Base-by-base conservation (phyloP, 169 alveolate genomes). In the Eimeria acervulina region DNA sequence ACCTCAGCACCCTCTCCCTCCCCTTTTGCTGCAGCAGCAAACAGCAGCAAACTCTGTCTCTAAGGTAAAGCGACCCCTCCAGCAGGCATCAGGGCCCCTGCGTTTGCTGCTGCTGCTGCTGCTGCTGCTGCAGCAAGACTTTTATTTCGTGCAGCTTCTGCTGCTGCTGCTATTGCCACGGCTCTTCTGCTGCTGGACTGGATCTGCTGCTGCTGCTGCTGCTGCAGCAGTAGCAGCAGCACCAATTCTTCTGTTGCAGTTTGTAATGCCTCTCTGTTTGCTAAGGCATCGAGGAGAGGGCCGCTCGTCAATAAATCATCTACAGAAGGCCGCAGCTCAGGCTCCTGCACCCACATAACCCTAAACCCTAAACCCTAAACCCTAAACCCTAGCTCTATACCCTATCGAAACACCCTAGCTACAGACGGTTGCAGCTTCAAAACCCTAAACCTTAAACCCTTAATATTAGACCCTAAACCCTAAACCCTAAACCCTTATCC, bases 81-180 rank as follows among this genome's bases (percentile, higher is more conserved):
- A 47, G 55, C 55, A 47, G 55, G 19, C 3, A 26, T 26, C 3
- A 26, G 28, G 8, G 74, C 74, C 3, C 31, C 74, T 10, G 74
- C 83, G 10, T 55, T 72, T 51, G 91, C 91, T n/a, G 91, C 76
- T 4, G 33, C 92, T n/a, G 70, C 92, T 52, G 74, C 92, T 47
- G 55, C 92, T 47, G 1, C 33, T 47, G 92, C 92, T 47, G 76
- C 76, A 47, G 74, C 44, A 28, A 17, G 0, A 3, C 76, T n/a
- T 40, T 51, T 31, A 15, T 51, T 59, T 23, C 55, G 5, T 12
- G 55, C 55, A 47, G 55, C 55, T 47, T 47, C 55, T 47, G 55
- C 55, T 47, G 55, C 55, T 7, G 55, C 55, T 7, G 55, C 55
- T 7, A 47, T 47, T 7, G 55, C 55, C 5, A 47, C 55, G 55